These are phyloP conservation scores for Nothophaeocryptopus gaeumannii DNA, from an alignment of 2,329 filamentous ascomycete genomes.

Conservation along the genomic window DNA sequence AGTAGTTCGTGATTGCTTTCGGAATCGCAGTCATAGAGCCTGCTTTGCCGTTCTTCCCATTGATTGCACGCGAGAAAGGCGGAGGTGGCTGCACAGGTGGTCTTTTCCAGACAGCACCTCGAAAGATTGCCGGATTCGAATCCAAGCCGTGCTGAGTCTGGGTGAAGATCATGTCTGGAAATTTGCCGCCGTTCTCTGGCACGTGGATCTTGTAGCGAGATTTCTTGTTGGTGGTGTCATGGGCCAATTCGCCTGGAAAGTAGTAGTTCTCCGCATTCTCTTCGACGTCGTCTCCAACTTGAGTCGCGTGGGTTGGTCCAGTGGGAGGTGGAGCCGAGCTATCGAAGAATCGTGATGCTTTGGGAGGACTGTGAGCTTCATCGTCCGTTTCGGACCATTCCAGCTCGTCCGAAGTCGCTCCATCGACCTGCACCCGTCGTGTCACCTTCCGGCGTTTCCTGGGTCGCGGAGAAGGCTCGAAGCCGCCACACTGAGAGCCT, in stretches of 20 bases:
- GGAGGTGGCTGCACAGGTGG: constrained; percentile 25
- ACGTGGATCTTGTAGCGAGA: constrained; percentile 45
- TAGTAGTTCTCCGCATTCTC: constrained; percentile 24
- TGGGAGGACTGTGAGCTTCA: constrained; percentile 20
- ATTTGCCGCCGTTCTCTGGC: constrained; percentile 39
- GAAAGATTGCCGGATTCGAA: constrained; percentile 44
- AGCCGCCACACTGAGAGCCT: constrained; percentile 29
- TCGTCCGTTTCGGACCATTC: constrained; percentile 24
- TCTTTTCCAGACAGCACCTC: constrained; percentile 50
- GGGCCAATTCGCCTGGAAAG: constrained; percentile 27
- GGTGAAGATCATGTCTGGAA: constrained; percentile 43
- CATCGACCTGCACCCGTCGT: constrained; percentile 25
- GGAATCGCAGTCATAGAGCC: not conserved
- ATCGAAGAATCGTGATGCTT: constrained; percentile 8
- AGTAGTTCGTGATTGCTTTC: constrained; percentile 20
- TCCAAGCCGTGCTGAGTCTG: constrained; percentile 42
- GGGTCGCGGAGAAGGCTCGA: constrained; percentile 34
- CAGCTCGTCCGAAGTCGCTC: constrained; percentile 21
- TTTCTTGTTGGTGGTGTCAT: constrained; percentile 30
- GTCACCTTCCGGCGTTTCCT: constrained; percentile 31
- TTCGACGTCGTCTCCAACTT: constrained; percentile 14
- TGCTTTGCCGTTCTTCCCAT: constrained; percentile 15
- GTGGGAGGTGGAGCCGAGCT: constrained; percentile 3
- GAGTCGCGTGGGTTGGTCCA: constrained; percentile 6
- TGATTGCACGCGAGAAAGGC: constrained; percentile 3